A percentile compares a stretch with the other conserved stretches of the same genome.
Evolutionary conservation across 108 stramenopile genomes (phyloP).

Genomic region (Cyclotella baltica): DNA sequence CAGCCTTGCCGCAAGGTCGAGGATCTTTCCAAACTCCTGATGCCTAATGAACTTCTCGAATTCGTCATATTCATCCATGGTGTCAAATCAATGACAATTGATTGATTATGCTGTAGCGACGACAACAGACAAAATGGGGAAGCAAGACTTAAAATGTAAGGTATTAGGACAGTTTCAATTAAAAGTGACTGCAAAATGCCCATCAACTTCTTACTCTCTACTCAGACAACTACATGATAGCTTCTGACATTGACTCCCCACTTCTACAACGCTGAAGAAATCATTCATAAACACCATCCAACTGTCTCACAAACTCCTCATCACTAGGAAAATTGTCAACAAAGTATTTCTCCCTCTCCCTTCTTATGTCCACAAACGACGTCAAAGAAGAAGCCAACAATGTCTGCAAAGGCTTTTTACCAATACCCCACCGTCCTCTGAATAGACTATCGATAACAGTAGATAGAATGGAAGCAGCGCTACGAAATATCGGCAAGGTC

Average conservation of each 20-base stretch:
- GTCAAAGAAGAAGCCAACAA: conserved; percentile 62
- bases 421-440: conserved; percentile 72
- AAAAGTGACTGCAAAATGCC: no score
- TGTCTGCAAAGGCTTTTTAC: conserved; percentile 68
- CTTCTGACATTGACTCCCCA: no score
- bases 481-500: conserved; percentile 45
- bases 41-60: conserved; percentile 51
- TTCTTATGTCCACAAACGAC: conserved; percentile 64
- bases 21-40: conserved; percentile 45
- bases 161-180: no score
- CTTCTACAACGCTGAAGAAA: no score
- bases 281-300: conserved; percentile 21
- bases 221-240: no score
- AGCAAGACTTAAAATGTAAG: no score
- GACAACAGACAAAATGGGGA: no score
- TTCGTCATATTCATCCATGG: conserved; percentile 32
- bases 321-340: conserved; percentile 57
- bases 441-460: conserved; percentile 64
- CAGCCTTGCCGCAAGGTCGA: conserved; percentile 39
- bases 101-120: no score
- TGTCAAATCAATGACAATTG: conserved; percentile 10
- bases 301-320: conserved; percentile 32
- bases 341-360: conserved; percentile 61
- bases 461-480: conserved; percentile 25
- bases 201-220: no score